These are phyloP conservation scores for Zasmidium citrigriseum DNA, from an alignment of 2,329 filamentous ascomycete genomes.

Conservation along the genomic window DNA sequence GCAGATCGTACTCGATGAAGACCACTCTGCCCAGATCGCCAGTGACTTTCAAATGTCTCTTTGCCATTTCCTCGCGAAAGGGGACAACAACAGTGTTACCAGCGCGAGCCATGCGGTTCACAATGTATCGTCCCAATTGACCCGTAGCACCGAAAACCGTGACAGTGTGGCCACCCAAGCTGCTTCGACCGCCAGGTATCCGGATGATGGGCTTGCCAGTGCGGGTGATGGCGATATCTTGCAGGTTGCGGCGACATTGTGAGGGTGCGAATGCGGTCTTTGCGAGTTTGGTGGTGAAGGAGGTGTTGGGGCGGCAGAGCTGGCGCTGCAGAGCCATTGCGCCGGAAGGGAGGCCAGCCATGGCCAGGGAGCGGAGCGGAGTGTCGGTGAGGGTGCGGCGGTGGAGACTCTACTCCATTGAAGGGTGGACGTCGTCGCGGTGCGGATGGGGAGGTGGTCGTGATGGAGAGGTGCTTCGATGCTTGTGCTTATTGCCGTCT, in stretches of 20 bases:
- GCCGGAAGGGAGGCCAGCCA: slow-evolving; percentile 33
- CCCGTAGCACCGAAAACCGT: slow-evolving; percentile 98
- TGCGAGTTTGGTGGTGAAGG: slow-evolving; percentile 28
- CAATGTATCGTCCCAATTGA: slow-evolving; percentile 93
- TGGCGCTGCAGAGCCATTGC: slow-evolving; percentile 36
- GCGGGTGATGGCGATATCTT: slow-evolving; percentile 89
- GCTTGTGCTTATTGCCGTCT: not conserved
- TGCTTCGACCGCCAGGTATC: slow-evolving; percentile 75
- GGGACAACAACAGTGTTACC: slow-evolving; percentile 94
- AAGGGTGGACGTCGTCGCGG: not conserved
- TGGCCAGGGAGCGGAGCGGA: slow-evolving; percentile 26
- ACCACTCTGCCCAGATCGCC: slow-evolving; percentile 88
- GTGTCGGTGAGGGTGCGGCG: slow-evolving; percentile 1
- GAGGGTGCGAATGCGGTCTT: slow-evolving; percentile 27
- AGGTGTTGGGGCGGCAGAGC: slow-evolving; percentile 33
- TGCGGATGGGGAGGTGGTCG: not conserved
- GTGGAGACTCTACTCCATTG: slow-evolving; percentile 18
- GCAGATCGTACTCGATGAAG: slow-evolving; percentile 93
- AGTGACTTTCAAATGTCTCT: slow-evolving; percentile 93
- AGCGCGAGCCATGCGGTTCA: slow-evolving; percentile 88
- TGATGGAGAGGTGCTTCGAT: slow-evolving; percentile 9
- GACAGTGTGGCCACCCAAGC: slow-evolving; percentile 76
- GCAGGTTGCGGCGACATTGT: slow-evolving; percentile 48
- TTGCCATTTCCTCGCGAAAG: slow-evolving; percentile 95
- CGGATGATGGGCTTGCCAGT: slow-evolving; percentile 95